Evolutionary conservation across 2,329 filamentous ascomycete genomes (phyloP).

Genomic region (Pyrenophora tritici-repentis): DNA sequence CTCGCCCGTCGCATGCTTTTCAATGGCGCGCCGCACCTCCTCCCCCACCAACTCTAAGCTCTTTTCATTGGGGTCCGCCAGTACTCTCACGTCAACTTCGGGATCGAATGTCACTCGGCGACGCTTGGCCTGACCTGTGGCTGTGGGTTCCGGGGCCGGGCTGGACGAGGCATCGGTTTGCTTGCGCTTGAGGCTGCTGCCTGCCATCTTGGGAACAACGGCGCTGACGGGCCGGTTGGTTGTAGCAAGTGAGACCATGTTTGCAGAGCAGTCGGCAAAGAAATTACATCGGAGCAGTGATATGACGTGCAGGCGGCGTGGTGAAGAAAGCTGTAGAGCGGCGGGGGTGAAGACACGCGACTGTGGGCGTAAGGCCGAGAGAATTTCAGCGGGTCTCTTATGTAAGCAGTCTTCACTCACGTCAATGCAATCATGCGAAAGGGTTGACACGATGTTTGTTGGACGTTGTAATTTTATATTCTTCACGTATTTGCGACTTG

Average conservation of each 20-base stretch:
- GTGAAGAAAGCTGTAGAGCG: conserved; percentile 16
- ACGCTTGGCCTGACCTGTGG: conserved; percentile 48
- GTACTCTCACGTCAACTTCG: conserved; percentile 53
- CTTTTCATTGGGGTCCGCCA: conserved; percentile 56
- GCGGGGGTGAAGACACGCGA: conserved; percentile 23
- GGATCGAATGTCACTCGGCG: conserved; percentile 56
- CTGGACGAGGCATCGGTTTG: conserved; percentile 33
- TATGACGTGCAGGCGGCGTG: conserved; percentile 3
- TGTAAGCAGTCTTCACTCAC: conserved; percentile 9
- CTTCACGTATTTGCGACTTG: no score
- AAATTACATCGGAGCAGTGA: conserved; percentile 37
- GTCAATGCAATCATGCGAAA: background rate
- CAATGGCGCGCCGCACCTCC: conserved; percentile 63
- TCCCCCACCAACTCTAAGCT: conserved; percentile 63
- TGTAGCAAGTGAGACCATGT: conserved; percentile 48
- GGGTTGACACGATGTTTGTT: background rate
- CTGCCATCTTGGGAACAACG: conserved; percentile 32
- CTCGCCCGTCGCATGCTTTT: conserved; percentile 58
- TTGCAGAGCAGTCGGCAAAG: conserved; percentile 8
- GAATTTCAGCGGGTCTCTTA: conserved; percentile 21
- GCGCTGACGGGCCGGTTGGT: conserved; percentile 33
- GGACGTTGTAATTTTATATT: background rate
- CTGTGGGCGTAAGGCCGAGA: conserved; percentile 10
- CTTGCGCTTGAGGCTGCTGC: conserved; percentile 47
- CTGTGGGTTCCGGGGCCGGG: conserved; percentile 38